Base-by-base conservation (phyloP, 371 early-diverging fungal genomes). In the Mortierella sp. region DNA sequence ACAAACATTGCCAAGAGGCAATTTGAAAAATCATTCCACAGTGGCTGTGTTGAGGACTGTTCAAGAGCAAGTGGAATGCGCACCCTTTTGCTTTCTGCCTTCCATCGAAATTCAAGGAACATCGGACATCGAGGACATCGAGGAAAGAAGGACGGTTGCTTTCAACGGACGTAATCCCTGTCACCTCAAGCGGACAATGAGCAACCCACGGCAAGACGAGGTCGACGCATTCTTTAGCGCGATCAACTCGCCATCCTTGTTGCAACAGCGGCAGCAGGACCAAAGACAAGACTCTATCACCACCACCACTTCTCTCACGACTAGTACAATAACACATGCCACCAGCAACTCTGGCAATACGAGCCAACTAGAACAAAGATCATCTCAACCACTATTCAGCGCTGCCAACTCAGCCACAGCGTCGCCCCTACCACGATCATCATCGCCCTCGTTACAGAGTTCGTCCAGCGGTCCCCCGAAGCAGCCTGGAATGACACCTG, bases 401-500 rank as follows among this genome's bases (percentile, higher is more conserved):
- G 51, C 43, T n/a, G 29, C 39, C 5, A 25, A 53, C 37, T 37
- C 47, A n/a, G 63, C 47, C 10, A 39, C 47, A 10, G 50, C 64
- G 13, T 25, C 64, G 14, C 44, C 37, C 5, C 31, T 51, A 8
- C 53, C 17, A 3, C 34, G 31, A 34, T 39, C 63, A 14, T 50
- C 57, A 43, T 37, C 47, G n/a, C 45, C 69, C 1, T n/a, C 40
- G 21, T 39, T 19, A 24, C 47, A 29, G 16, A 29, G 28, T 21
- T 7, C 48, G 8, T 40, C 48, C n/a, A 43, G 31, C 43, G 46
- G 54, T 1, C 60, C 37, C 21, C 59, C n/a, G n/a, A 34, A 44
- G 22, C 77, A 63, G 28, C 77, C 77, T 3, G 74, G 74, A 44
- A 76, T 60, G 70, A 76, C 70, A 34, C 65, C 69, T 22, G 77